phyloP scores from a whole-genome alignment of 192 early-diverging fungal genomes.

The Lobosporangium transversale region DNA sequence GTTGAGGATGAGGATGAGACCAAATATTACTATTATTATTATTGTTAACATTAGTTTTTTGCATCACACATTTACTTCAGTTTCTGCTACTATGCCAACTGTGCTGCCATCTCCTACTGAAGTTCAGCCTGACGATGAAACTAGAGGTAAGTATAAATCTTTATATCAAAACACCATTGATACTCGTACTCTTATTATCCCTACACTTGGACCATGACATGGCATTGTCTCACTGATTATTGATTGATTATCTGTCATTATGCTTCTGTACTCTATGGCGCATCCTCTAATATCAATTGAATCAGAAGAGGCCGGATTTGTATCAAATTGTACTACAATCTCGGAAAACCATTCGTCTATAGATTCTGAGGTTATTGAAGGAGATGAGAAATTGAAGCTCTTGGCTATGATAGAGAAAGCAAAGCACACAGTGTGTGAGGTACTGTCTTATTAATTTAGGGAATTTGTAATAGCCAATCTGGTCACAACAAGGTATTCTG shows the following conservation, averaged over 20 bases:
- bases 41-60: slow-evolving; percentile 8
- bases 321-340: slow-evolving; percentile 8
- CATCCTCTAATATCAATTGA: no score
- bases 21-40: slow-evolving; percentile 1
- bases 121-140: slow-evolving; percentile 6
- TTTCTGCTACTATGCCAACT: slow-evolving; percentile 1
- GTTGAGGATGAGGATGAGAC: neutral
- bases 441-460: neutral
- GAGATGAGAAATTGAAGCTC: slow-evolving; percentile 5
- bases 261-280: no score
- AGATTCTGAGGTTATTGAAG: slow-evolving; percentile 7
- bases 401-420: slow-evolving; percentile 5
- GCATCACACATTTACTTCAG: slow-evolving; percentile 4
- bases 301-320: no score
- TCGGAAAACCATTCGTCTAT: slow-evolving; percentile 7
- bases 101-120: slow-evolving; percentile 6
- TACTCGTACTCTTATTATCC: slow-evolving; percentile 1
- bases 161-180: slow-evolving; percentile 8
- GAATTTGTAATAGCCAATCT: slow-evolving; percentile 2
- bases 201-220: slow-evolving; percentile 5
- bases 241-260: slow-evolving; percentile 8
- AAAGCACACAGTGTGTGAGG: slow-evolving; percentile 4
- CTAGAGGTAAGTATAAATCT: slow-evolving; percentile 7
- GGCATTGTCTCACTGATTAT: slow-evolving; percentile 5
- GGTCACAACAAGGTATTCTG: slow-evolving; percentile 6